Conservation (phyloP, 208 protist genomes). For the Crithidia brevicula region DNA sequence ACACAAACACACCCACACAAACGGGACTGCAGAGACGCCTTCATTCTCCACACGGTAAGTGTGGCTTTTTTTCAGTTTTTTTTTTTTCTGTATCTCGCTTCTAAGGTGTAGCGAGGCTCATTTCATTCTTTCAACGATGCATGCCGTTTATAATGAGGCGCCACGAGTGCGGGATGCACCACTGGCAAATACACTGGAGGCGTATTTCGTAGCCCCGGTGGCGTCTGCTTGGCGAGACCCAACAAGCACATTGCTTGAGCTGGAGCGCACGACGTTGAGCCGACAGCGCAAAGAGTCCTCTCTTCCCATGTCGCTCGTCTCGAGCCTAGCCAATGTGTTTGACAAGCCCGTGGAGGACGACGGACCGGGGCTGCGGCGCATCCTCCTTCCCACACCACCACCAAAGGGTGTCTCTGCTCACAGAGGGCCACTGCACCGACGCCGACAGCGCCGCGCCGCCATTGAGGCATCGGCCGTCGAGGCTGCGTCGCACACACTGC, state of each 20-base stretch:
- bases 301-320: not conserved
- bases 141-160: constrained; percentile 10
- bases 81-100: constrained; percentile 1
- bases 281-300: not conserved
- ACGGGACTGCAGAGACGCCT: too few relatives aligned
- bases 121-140: too few relatives aligned
- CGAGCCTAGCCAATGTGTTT: constrained; percentile 1
- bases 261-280: not conserved
- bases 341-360: constrained; percentile 17
- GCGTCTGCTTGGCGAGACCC: not conserved
- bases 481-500: constrained; percentile 14
- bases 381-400: not conserved
- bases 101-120: too few relatives aligned
- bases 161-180: constrained; percentile 12
- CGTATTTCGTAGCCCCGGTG: constrained; percentile 18
- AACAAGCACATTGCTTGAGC: not conserved
- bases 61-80: constrained; percentile 13
- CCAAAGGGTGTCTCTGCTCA: not conserved
- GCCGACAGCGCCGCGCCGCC: not conserved
- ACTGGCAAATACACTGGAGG: not conserved
- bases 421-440: not conserved
- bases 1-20: too few relatives aligned
- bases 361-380: constrained; percentile 10
- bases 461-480: constrained; percentile 4
- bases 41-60: too few relatives aligned